Conservation (phyloP, 768 basidiomycete genomes). For the Rhizopogon roseolus region DNA sequence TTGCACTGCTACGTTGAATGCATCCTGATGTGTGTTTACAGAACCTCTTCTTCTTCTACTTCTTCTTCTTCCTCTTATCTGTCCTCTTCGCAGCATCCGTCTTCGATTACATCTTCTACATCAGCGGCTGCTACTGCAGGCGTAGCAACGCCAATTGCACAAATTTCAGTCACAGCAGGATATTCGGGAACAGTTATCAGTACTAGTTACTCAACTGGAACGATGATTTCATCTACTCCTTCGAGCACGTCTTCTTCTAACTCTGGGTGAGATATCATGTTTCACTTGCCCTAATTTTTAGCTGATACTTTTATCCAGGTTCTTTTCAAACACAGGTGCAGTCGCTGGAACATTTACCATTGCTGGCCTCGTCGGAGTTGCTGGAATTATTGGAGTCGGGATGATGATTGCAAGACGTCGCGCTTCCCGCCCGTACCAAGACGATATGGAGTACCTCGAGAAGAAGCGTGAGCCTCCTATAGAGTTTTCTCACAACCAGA, state of each 20-base stretch:
- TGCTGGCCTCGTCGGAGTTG: constrained; percentile 32
- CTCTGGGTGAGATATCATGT: constrained; percentile 6
- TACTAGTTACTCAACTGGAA: neutral
- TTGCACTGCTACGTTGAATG: neutral
- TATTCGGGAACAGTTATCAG: neutral
- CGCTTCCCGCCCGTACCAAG: constrained; percentile 15
- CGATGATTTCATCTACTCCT: constrained; percentile 11
- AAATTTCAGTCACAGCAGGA: neutral
- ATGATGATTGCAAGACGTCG: constrained; percentile 28
- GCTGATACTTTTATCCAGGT: constrained; percentile 24
- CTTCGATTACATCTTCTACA: neutral
- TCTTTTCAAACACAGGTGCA: constrained; percentile 42
- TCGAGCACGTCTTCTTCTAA: constrained; percentile 13
- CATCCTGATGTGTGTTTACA: neutral
- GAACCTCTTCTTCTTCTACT: constrained; percentile 3
- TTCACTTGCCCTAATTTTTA: neutral
- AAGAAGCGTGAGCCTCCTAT: constrained; percentile 8
- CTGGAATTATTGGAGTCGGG: constrained; percentile 23
- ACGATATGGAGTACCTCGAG: constrained; percentile 26
- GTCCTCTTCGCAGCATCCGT: neutral
- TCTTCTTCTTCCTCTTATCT: neutral
- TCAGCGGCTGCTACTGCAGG: neutral
- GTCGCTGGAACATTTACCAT: constrained; percentile 42
- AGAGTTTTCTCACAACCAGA: constrained; percentile 9
- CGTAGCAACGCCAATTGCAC: constrained; percentile 1